These are phyloP conservation scores for Rutstroemia sp. DNA, from an alignment of 2,329 filamentous ascomycete genomes.

Conservation along the genomic window DNA sequence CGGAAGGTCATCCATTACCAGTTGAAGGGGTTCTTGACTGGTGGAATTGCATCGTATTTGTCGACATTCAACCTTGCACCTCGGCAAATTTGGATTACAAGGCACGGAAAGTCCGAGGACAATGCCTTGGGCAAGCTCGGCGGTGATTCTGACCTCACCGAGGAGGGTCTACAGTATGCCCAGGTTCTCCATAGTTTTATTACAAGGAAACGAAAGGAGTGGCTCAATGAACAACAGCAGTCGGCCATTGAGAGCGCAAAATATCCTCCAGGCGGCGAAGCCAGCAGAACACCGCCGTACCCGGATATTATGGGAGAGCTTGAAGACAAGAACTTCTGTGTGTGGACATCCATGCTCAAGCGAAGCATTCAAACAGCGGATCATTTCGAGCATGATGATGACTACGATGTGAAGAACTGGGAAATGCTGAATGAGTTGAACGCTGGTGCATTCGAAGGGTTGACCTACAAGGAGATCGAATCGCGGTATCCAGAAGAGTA, in stretches of 20 bases:
- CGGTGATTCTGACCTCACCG: slow-evolving; percentile 78
- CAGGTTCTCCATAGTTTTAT: slow-evolving; percentile 77
- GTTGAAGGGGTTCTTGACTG: slow-evolving; percentile 84
- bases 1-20: slow-evolving; percentile 89
- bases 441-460: slow-evolving; percentile 83
- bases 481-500: slow-evolving; percentile 76
- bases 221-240: slow-evolving; percentile 75
- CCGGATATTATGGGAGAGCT: slow-evolving; percentile 68
- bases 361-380: slow-evolving; percentile 83
- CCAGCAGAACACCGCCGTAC: slow-evolving; percentile 91
- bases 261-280: slow-evolving; percentile 74
- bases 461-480: slow-evolving; percentile 89
- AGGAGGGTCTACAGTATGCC: slow-evolving; percentile 73
- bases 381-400: slow-evolving; percentile 83
- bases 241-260: slow-evolving; percentile 60
- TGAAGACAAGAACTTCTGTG: slow-evolving; percentile 85
- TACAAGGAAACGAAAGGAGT: slow-evolving; percentile 68
- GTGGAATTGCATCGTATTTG: slow-evolving; percentile 88
- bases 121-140: slow-evolving; percentile 85
- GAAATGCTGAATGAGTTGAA: slow-evolving; percentile 97
- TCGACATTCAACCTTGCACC: slow-evolving; percentile 96
- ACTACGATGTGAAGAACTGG: slow-evolving; percentile 96
- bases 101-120: slow-evolving; percentile 86
- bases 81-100: slow-evolving; percentile 95
- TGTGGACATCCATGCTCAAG: slow-evolving; percentile 97